These are phyloP conservation scores for Kitagawia praeruptora DNA, from an alignment of 129 eudicot genomes.

Conservation along the genomic window DNA sequence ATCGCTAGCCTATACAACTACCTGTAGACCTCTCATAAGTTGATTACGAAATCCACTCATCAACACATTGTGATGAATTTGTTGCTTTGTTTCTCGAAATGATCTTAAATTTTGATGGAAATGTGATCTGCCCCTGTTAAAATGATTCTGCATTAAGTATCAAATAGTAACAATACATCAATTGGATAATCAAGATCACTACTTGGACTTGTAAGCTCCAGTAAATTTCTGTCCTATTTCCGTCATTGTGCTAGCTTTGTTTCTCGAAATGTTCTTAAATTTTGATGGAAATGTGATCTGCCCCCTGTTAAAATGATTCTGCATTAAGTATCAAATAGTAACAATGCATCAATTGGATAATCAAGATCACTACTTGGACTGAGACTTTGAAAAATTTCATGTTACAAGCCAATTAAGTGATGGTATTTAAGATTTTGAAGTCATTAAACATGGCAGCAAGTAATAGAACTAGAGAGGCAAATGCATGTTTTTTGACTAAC, in stretches of 20 bases:
- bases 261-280: not conserved
- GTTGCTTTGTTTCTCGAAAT: not conserved
- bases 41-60: too few species aligned
- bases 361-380: not conserved
- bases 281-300: not conserved
- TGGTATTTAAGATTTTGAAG: not conserved
- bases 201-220: not conserved
- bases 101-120: too few species aligned
- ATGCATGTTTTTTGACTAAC: not conserved
- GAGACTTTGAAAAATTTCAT: not conserved
- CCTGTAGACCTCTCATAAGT: too few species aligned
- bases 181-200: not conserved
- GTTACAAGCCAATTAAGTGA: not conserved
- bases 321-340: not conserved
- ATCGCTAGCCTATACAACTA: too few species aligned
- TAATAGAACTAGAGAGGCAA: not conserved
- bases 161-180: not conserved
- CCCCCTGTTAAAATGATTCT: not conserved
- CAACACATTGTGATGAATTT: too few species aligned
- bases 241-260: too few species aligned
- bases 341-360: not conserved
- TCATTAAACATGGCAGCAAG: not conserved
- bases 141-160: not conserved
- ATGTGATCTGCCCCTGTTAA: not conserved
- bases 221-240: too few species aligned